Base-by-base conservation (phyloP, 192 early-diverging fungal genomes). In the Backusella australiensis region DNA sequence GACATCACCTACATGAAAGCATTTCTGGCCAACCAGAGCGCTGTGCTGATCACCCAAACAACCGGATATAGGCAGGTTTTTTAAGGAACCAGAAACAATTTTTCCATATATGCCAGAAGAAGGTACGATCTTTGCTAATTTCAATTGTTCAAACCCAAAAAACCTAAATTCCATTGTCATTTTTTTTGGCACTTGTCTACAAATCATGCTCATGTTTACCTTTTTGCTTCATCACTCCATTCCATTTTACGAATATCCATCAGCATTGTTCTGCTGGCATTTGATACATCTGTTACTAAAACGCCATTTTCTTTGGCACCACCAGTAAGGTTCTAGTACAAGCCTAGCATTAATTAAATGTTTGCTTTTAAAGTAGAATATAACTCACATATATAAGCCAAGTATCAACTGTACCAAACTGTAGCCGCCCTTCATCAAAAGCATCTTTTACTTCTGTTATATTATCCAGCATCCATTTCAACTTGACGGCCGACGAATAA, bases 31-130 rank as follows among this genome's bases (percentile, higher is more conserved):
- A 38, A 98, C 95, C 65, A 96, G 85, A 19, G 96, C 96, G 6
- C 95, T 94, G 81, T 98, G 96, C 82, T 98, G 96, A 82, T 98
- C 96, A 67, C 96, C 96, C 34, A 98, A 81, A 74, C 93, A 93
- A 0, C 96, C 96, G 9, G 94, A 81, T 70, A 98, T 91, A 3
- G 96, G 90, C 5, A 97, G 73, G 29, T 91, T 93, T 42, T 84
- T 71, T 21, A 96, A 84, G 1, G 89, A 81, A 0, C 89, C 92
- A 12, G 85, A 78, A 8, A 78, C 56, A n/a, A 91, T 79, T 12
- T 77, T 75, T 19, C 95, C 95, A 82, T 95, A 96, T 9, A 93
- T 66, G 67, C 94, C 89, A 0, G 96, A 88, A 23, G 95, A 96
- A 29, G 95, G 93, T 23, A 85, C 86, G 73, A 98, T 96, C 76